Evolutionary conservation across 2,329 filamentous ascomycete species (phyloP).

Genomic region (Dactylellina parvicollis): DNA sequence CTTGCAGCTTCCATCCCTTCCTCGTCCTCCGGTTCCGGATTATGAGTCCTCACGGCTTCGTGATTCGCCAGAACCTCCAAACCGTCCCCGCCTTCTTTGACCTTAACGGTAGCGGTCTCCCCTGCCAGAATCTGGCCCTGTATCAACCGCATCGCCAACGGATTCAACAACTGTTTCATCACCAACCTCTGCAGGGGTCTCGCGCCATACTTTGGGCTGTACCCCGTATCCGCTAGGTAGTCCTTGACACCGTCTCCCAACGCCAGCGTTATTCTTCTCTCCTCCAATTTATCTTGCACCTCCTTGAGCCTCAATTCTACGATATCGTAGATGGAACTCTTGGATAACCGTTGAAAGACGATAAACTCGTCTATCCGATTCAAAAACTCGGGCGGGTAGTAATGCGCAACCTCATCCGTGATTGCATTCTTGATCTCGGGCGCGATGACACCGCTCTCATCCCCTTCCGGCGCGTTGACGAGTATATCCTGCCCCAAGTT

Average conservation of each 20-base stretch:
- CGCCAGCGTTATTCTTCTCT: constrained; percentile 80
- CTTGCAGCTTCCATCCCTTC: constrained; percentile 7
- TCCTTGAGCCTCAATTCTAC: constrained; percentile 91
- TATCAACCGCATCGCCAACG: constrained; percentile 90
- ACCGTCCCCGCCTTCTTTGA: constrained; percentile 71
- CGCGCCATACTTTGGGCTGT: constrained; percentile 90
- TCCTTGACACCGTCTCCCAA: constrained; percentile 77
- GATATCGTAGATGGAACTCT: constrained; percentile 82
- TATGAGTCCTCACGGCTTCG: constrained; percentile 24
- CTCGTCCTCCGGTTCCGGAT: constrained; percentile 5
- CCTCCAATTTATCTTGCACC: constrained; percentile 82
- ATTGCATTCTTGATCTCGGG: constrained; percentile 79
- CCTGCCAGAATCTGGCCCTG: constrained; percentile 80
- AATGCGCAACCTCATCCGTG: constrained; percentile 81
- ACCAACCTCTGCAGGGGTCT: constrained; percentile 91
- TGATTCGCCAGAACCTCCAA: constrained; percentile 65
- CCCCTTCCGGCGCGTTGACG: constrained; percentile 73
- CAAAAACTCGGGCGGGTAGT: constrained; percentile 90
- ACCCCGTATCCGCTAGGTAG: constrained; percentile 89
- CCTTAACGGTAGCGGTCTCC: constrained; percentile 74
- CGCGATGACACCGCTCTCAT: constrained; percentile 72
- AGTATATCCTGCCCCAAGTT: constrained; percentile 94
- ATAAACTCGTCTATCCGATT: constrained; percentile 98
- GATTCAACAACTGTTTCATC: constrained; percentile 86
- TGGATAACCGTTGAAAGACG: constrained; percentile 86